These are phyloP conservation scores for Calonectria henricotiae DNA, from an alignment of 2,329 filamentous ascomycete species.

Conservation along the genomic window DNA sequence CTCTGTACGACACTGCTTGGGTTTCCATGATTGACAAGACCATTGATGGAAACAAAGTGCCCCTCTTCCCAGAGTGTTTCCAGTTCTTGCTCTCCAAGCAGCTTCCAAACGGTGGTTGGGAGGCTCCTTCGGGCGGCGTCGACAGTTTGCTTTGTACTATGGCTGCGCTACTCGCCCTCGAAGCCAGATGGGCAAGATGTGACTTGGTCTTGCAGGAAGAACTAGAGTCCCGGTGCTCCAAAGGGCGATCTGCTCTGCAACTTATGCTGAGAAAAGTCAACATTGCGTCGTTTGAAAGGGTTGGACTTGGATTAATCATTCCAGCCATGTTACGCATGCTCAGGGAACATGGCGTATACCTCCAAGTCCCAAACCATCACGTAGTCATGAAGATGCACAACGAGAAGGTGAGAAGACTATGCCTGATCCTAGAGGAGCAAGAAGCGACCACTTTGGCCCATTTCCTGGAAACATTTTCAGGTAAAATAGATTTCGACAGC, in stretches of 20 bases:
- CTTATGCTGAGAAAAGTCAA: slow-evolving; percentile 12
- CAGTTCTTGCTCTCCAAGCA: slow-evolving; percentile 4
- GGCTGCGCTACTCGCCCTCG: not conserved
- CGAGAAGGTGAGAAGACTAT: slow-evolving; percentile 1
- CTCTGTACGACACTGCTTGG: slow-evolving; percentile 6
- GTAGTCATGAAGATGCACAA: slow-evolving; percentile 5
- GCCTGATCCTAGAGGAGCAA: not conserved
- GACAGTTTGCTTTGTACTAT: slow-evolving; percentile 9
- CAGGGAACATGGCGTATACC: not conserved
- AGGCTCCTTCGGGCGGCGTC: slow-evolving; percentile 1
- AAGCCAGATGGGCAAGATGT: not conserved
- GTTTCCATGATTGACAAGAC: slow-evolving; percentile 18
- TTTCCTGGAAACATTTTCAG: slow-evolving; percentile 1
- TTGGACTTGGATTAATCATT: not conserved
- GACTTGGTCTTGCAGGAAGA: not conserved
- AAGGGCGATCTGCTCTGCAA: not conserved
- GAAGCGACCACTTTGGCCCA: not conserved
- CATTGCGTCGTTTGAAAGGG: slow-evolving; percentile 5
- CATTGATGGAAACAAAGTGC: not conserved
- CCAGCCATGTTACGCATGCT: slow-evolving; percentile 6
- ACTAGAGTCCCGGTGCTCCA: not conserved
- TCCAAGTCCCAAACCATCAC: not conserved
- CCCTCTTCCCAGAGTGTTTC: slow-evolving; percentile 16
- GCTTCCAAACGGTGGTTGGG: slow-evolving; percentile 7
- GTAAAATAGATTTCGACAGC: not conserved